These are phyloP conservation scores for Ceratobasidium sp. DNA, from an alignment of 1,284 basidiomycete genomes.

Conservation along the genomic window DNA sequence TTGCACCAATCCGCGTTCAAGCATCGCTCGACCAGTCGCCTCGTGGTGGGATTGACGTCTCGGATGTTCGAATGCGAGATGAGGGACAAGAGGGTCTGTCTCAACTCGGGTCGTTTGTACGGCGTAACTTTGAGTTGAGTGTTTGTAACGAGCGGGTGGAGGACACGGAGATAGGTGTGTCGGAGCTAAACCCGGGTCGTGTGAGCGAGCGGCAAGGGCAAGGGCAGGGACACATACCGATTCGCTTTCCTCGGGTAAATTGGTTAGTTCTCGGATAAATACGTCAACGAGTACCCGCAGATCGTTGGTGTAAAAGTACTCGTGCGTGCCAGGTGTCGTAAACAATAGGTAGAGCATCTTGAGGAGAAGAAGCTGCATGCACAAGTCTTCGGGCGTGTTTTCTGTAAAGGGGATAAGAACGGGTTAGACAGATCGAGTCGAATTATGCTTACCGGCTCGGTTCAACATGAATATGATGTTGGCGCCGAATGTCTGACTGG, in stretches of 20 bases:
- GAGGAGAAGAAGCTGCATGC: conserved; percentile 92
- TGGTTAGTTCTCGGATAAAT: conserved; percentile 88
- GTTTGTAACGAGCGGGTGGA: conserved; percentile 93
- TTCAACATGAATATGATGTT: conserved; percentile 99
- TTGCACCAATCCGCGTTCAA: conserved; percentile 84
- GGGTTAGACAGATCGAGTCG: conserved; percentile 43
- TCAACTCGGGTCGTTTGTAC: conserved; percentile 93
- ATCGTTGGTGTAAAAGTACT: conserved; percentile 99
- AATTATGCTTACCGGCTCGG: conserved; percentile 84
- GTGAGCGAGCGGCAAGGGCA: conserved; percentile 16
- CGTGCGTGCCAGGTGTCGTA: conserved; percentile 89
- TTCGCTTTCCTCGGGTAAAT: conserved; percentile 92
- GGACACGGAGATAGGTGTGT: conserved; percentile 95
- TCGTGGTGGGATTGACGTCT: conserved; percentile 85
- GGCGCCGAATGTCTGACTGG: conserved; percentile 94
- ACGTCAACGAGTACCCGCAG: conserved; percentile 95
- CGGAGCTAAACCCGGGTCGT: conserved; percentile 73
- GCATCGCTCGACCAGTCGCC: conserved; percentile 90
- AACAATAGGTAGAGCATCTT: conserved; percentile 96
- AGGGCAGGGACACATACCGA: conserved; percentile 65
- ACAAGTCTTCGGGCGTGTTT: conserved; percentile 85
- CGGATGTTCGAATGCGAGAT: conserved; percentile 77
- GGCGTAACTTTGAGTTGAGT: conserved; percentile 86
- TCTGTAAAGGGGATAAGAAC: conserved; percentile 54
- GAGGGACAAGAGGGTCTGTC: conserved; percentile 80